These are phyloP conservation scores for Talinum fruticosum DNA, from an alignment of 148 eudicot species.

Conservation along the genomic window DNA sequence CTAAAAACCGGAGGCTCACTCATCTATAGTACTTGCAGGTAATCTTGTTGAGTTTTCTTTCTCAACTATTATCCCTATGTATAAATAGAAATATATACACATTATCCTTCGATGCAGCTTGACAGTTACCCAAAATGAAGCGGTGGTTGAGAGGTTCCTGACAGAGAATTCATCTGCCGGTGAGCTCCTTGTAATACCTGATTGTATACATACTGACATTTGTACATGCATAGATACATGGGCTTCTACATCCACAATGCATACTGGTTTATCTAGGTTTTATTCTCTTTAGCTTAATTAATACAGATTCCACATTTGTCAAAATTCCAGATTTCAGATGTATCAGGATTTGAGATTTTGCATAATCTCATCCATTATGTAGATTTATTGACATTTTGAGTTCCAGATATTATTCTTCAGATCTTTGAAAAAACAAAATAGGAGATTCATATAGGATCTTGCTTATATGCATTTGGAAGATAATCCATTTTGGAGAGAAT, in stretches of 20 bases:
- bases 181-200: slow-evolving; percentile 24
- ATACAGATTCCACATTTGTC: neutral
- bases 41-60: neutral
- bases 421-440: neutral
- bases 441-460: neutral
- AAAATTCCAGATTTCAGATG: neutral
- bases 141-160: slow-evolving; percentile 80
- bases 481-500: neutral
- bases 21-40: slow-evolving; percentile 99
- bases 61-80: neutral
- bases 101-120: slow-evolving; percentile 45
- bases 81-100: neutral
- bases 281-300: neutral
- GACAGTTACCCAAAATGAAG: slow-evolving; percentile 94
- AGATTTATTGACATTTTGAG: neutral
- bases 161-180: slow-evolving; percentile 65
- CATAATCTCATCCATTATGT: neutral
- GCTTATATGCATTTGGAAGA: neutral
- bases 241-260: neutral
- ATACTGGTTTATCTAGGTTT: neutral
- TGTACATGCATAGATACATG: neutral
- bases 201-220: neutral
- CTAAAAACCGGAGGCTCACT: slow-evolving; percentile 84
- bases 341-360: neutral
- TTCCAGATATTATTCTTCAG: neutral